These are phyloP conservation scores for Pyrenochaeta sp. DNA, from an alignment of 2,329 filamentous ascomycete species.

Conservation along the genomic window DNA sequence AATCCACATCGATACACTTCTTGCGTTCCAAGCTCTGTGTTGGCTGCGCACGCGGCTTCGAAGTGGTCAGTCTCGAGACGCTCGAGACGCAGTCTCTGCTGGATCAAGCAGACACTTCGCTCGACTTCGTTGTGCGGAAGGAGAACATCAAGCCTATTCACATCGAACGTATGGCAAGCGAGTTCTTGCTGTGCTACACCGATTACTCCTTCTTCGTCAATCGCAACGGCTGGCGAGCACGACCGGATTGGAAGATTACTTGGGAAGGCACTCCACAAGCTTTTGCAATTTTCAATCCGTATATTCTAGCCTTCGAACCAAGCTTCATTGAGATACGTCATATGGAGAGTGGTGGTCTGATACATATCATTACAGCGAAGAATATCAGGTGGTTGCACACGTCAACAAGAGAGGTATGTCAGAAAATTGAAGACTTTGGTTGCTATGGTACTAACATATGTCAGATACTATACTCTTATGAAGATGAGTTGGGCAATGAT, in stretches of 20 bases:
- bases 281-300: conserved; percentile 95
- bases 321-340: conserved; percentile 97
- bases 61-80: conserved; percentile 95
- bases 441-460: conserved; percentile 18
- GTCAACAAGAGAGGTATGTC: conserved; percentile 87
- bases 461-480: conserved; percentile 96
- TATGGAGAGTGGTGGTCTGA: conserved; percentile 88
- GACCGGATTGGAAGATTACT: conserved; percentile 95
- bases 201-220: conserved; percentile 99
- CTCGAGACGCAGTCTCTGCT: conserved; percentile 97
- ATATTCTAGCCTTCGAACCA: conserved; percentile 95
- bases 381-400: conserved; percentile 98
- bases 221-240: conserved; percentile 94
- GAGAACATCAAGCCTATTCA: conserved; percentile 95
- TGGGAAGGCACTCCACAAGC: conserved; percentile 95
- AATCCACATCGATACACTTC: conserved; percentile 98
- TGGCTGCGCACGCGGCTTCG: conserved; percentile 92
- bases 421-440: background rate
- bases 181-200: conserved; percentile 97
- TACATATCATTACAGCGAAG: conserved; percentile 95
- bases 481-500: conserved; percentile 93
- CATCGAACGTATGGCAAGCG: conserved; percentile 94
- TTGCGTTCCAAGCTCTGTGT: conserved; percentile 96
- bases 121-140: conserved; percentile 94
- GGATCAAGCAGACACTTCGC: conserved; percentile 95